Evolutionary conservation across 257 asterid genomes (phyloP), one percentile per base, ranked within the genome.

Genomic region (Solanum chmielewskii): DNA sequence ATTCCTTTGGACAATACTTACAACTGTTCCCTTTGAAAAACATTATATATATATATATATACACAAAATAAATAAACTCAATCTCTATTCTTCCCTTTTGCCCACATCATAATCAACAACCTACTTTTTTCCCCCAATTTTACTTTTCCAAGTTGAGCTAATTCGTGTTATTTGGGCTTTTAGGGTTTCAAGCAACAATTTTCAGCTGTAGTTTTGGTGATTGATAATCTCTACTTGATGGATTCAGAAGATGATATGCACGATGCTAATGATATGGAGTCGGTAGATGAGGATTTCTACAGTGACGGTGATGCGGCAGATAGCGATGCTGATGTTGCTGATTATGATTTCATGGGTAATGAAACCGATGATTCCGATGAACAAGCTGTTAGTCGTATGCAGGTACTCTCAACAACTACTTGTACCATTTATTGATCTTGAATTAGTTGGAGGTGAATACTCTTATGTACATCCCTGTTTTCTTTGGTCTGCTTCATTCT

Each of bases 211-310:
- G 12, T 42, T 76, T 64, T 23, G 82, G 52, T 74, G 82, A 11
- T 74, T 74, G 85, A 39, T 81, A 73, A 71, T 74, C 70, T 73
- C 33, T 59, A 52, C 47, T 23, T 52, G 86, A 96, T 96, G 98
- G 98, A 95, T 25, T 95, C 99, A 23, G 98, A 94, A 75, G 99
- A 95, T 89, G 98, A 95, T 92, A 94, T 96, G 99, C 99, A 94
- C 94, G 99, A 95, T 85, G 97, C 98, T 13, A 93, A 92, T 88
- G 98, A 94, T 29, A 90, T 91, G 56, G 98, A 95, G 86, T 96
- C 98, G 68, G 92, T 86, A 45, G 98, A 93, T 88, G 98, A 95
- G 83, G 92, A 96, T 83, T 93, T 93, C 85, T 93, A 91, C 88
- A 91, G 97, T 80, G 97, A 95, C 66, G 97, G 94, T 45, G 94